Evolutionary conservation across 2,329 filamentous ascomycete genomes (phyloP), one percentile per base, ranked within the genome.

Genomic region (Scytalidium lignicola): DNA sequence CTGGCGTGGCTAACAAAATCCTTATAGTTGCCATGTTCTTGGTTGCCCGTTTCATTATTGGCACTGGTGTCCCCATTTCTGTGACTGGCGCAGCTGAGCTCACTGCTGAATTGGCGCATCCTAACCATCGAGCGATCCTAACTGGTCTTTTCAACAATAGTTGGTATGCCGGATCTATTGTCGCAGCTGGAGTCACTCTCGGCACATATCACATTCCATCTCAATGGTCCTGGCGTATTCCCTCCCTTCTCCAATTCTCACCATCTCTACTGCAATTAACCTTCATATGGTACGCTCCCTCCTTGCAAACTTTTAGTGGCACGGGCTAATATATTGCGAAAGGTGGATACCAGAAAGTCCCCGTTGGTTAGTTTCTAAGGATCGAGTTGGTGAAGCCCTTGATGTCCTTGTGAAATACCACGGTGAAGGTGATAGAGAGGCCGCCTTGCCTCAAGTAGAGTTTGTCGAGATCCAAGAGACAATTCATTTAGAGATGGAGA

Each of bases 331-430:
- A 62, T 49, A 65, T 67, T 46, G 63, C 64, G 40, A 56, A 62
- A 26, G 23, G 23, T 53, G 45, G 44, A 21, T 52, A 12, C 79
- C 79, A 0, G 79, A 82, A 57, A 76, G 72, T 20, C 79, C 79
- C 3, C 66, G 79, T 44, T 82, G 78, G 78, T 65, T 81, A 17
- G 75, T 78, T 51, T 73, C 73, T 41, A 72, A 79, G 45, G 75
- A 79, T 51, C 74, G 76, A 13, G 69, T 75, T 13, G 78, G 82
- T 10, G 72, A 82, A 52, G 80, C 79, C 0, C 65, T 75, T 18
- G 64, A 69, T 9, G 74, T 79, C 4, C 71, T 88, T 52, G 72
- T 75, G 3, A 76, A 75, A 50, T 81, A 79, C 57, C 83, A 82
- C 55, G 73, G 74, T 18, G 71, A 74, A 46, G 73, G 73, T 44